Evolutionary conservation across 495 filamentous ascomycete genomes (phyloP), one percentile per base, ranked within the genome.

Genomic region (Penicillium paradoxum): DNA sequence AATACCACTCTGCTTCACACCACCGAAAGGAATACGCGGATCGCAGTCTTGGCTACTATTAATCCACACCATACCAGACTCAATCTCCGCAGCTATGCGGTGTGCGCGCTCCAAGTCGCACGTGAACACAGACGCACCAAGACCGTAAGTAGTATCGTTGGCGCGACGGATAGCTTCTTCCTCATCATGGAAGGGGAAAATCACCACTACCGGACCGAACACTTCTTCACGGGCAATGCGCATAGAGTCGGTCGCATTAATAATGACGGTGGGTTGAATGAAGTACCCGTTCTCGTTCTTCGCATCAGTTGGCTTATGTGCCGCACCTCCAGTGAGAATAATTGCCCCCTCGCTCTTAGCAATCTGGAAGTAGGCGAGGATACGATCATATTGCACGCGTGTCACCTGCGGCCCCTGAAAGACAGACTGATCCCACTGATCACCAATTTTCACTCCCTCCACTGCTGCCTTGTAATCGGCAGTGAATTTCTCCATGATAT

Each of bases 41-140:
- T 88, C 82, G 14, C 77, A 82, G 56, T 89, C 84, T 49, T 90
- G 84, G 60, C 83, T 87, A 51, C 82, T 87, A 66, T 97, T 97
- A 59, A 97, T 83, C 91, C 91, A 97, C 15, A 97, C 91, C 91
- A 95, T 96, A 37, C 93, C 93, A 0, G 90, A 81, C 71, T 97
- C 89, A 56, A 97, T 88, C 57, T 83, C 83, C 43, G 81, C 73
- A 6, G 92, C 91, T 2, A 96, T 83, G 19, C 88, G 79, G 72
- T 97, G 92, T 18, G 85, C 90, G 48, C 82, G 81, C 54, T 81
- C 80, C 50, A 97, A 71, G 62, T 96, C 83, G 60, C 79, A 75
- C 3, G 89, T 96, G 63, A 97, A 96, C 0, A 97, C 72, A 0
- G 91, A 87, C 15, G 83, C 83, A n/a, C 89, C 91, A 4, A 97